A percentile compares a stretch with the other conserved stretches of the same genome.
Evolutionary conservation across 108 stramenopile genomes (phyloP).

Genomic region (Heterococcus sp.): DNA sequence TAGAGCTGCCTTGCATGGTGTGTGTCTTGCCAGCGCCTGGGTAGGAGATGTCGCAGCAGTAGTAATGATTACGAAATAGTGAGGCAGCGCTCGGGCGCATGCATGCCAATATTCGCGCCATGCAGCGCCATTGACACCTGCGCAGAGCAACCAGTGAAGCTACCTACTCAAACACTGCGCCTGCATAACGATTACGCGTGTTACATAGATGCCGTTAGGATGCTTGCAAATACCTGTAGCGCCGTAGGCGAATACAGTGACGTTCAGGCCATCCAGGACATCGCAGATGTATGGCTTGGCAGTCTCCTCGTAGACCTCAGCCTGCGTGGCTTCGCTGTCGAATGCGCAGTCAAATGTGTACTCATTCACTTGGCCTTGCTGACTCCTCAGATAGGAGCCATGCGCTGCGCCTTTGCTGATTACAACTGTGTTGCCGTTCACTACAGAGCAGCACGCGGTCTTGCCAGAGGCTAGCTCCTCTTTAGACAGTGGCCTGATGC

Average conservation of each 20-base stretch:
- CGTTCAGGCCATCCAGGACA: background rate
- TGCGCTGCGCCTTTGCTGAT: background rate
- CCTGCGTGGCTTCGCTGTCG: background rate
- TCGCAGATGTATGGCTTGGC: background rate
- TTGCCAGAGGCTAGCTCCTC: background rate
- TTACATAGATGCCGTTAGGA: too few relatives aligned
- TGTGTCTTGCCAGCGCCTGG: slow-evolving; percentile 25
- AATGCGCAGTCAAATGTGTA: background rate
- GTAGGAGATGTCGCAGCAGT: too few relatives aligned
- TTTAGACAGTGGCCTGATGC: background rate
- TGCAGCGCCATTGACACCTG: too few relatives aligned
- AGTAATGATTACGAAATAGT: too few relatives aligned
- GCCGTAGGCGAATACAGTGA: slow-evolving; percentile 33
- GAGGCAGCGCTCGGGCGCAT: too few relatives aligned
- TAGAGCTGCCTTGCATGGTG: slow-evolving; percentile 36
- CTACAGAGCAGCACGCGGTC: background rate
- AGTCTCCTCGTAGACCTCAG: background rate
- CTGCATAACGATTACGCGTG: too few relatives aligned
- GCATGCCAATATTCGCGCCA: too few relatives aligned
- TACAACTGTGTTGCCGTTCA: background rate
- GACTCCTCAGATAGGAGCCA: background rate
- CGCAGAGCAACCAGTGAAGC: too few relatives aligned
- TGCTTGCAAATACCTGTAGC: slow-evolving; percentile 37
- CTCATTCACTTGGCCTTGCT: background rate
- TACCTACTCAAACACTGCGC: too few relatives aligned